Percentiles rank a stretch among this genome's conserved stretches.
These are phyloP conservation scores for Suillus subalutaceus DNA, from an alignment of 768 basidiomycete species.

Conservation along the genomic window DNA sequence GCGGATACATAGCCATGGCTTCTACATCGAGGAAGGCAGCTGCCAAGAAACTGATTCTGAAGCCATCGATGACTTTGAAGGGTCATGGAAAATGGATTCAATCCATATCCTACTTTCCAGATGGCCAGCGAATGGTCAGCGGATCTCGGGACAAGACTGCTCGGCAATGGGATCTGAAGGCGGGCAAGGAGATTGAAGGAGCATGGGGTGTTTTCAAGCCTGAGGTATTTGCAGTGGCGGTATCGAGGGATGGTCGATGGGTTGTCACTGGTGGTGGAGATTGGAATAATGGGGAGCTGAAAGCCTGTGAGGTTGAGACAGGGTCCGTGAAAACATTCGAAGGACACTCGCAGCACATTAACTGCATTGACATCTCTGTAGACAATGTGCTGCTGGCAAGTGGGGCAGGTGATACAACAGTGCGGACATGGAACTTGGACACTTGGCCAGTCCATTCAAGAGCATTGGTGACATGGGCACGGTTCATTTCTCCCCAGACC, in stretches of 20 bases:
- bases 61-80: not conserved
- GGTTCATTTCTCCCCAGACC: not conserved
- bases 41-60: not conserved
- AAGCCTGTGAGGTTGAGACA: not conserved
- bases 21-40: not conserved
- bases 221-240: too few relatives aligned
- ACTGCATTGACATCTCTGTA: not conserved
- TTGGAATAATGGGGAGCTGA: not conserved
- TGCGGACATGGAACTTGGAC: not conserved
- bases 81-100: not conserved
- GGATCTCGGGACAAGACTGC: too few relatives aligned
- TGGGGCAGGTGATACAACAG: too few relatives aligned
- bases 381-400: not conserved
- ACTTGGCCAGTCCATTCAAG: not conserved
- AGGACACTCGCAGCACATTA: rapidly evolving
- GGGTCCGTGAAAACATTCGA: not conserved
- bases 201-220: not conserved
- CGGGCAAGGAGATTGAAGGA: too few relatives aligned
- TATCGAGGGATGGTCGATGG: not conserved
- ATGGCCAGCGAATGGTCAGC: too few relatives aligned
- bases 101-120: not conserved
- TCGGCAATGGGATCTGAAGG: too few relatives aligned
- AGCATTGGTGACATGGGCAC: rapidly evolving
- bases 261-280: not conserved
- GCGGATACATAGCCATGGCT: not conserved